Evolutionary conservation across 768 basidiomycete species (phyloP).

Genomic region (Gymnopilus dilepis): DNA sequence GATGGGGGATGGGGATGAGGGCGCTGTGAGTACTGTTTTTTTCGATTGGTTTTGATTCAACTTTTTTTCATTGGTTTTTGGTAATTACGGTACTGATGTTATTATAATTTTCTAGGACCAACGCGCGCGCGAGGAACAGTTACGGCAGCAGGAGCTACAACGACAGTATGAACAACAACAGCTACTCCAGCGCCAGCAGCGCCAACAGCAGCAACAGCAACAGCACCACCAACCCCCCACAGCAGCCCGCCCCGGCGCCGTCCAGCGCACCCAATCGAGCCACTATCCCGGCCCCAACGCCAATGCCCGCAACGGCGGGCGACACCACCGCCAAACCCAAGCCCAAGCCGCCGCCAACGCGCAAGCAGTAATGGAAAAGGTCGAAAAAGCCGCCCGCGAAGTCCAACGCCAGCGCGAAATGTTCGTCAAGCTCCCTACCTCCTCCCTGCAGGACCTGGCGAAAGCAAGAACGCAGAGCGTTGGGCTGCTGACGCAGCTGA

Average conservation of each 20-base stretch:
- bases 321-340: slow-evolving; percentile 23
- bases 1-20: slow-evolving; percentile 45
- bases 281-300: slow-evolving; percentile 25
- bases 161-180: slow-evolving; percentile 18
- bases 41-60: slow-evolving; percentile 9
- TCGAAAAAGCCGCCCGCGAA: slow-evolving; percentile 27
- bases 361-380: too few relatives aligned
- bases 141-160: slow-evolving; percentile 15
- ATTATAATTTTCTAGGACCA: slow-evolving; percentile 2
- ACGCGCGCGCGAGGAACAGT: slow-evolving; percentile 15
- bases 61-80: slow-evolving; percentile 5
- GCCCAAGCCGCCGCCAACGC: too few relatives aligned
- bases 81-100: too few relatives aligned
- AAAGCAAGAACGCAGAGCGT: slow-evolving; percentile 41
- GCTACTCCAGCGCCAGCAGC: slow-evolving; percentile 21
- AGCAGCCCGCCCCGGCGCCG: slow-evolving; percentile 20
- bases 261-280: slow-evolving; percentile 33
- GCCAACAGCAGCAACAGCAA: slow-evolving; percentile 25
- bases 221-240: slow-evolving; percentile 20
- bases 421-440: slow-evolving; percentile 72
- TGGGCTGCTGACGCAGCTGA: slow-evolving; percentile 68
- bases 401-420: slow-evolving; percentile 53
- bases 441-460: slow-evolving; percentile 65
- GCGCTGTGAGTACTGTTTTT: slow-evolving; percentile 36
- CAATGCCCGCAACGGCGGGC: slow-evolving; percentile 18